A percentile compares a stretch with the other conserved stretches of the same genome.
These are phyloP conservation scores for Avena atlantica DNA, from an alignment of 176 grass and related monocot species.

Conservation along the genomic window DNA sequence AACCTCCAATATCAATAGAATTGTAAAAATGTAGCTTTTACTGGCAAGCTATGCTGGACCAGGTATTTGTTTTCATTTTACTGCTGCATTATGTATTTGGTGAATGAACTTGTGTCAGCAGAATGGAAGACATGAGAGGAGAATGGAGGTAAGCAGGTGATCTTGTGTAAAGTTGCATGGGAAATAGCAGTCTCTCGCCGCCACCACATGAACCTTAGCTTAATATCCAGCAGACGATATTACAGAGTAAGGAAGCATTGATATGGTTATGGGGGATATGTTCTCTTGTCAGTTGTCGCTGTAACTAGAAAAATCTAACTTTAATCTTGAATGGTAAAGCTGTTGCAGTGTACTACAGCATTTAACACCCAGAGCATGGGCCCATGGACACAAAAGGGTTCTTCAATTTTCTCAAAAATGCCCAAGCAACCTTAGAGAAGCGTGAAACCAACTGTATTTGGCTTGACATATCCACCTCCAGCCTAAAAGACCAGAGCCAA, in stretches of 20 bases:
- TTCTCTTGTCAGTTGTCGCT: background rate
- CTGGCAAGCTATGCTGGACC: background rate
- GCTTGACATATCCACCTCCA: background rate
- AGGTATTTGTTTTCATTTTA: slow-evolving; percentile 21
- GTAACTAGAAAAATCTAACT: slow-evolving; percentile 15
- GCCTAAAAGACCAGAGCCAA: slow-evolving; percentile 11
- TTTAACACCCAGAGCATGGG: slow-evolving; percentile 6
- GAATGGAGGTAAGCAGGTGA: slow-evolving; percentile 6
- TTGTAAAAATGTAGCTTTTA: background rate
- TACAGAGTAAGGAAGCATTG: background rate
- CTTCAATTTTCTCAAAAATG: background rate
- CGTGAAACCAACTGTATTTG: slow-evolving; percentile 18
- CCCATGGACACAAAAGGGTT: slow-evolving; percentile 3
- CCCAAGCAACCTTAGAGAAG: slow-evolving; percentile 19
- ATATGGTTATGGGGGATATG: slow-evolving; percentile 12
- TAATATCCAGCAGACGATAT: background rate
- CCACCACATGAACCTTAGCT: slow-evolving; percentile 8
- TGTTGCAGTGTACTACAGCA: slow-evolving; percentile 20
- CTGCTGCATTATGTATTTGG: background rate
- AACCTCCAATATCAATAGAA: slow-evolving; percentile 6
- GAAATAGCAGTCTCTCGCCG: background rate
- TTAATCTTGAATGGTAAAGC: slow-evolving; percentile 16
- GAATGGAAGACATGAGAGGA: background rate
- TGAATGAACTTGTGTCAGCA: background rate
- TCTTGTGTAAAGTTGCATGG: slow-evolving; percentile 17